A percentile compares a stretch with the other conserved stretches of the same genome.
These are phyloP conservation scores for Cystofilobasidium capitatum DNA, from an alignment of 768 basidiomycete genomes.

Conservation along the genomic window DNA sequence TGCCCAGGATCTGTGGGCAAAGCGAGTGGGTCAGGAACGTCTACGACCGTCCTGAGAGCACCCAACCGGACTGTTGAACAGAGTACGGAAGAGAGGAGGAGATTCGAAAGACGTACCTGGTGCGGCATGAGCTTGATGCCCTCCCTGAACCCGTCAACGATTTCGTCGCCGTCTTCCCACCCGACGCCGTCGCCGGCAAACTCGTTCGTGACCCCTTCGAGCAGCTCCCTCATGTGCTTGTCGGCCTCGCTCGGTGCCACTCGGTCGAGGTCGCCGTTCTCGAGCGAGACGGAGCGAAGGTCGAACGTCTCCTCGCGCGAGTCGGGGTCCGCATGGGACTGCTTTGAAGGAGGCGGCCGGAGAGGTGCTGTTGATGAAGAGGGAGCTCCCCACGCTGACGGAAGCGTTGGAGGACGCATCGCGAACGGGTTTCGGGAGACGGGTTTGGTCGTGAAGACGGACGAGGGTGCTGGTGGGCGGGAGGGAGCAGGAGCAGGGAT, in stretches of 20 bases:
- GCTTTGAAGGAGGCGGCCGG: not conserved
- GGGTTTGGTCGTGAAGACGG: too few relatives aligned
- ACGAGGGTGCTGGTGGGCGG: too few relatives aligned
- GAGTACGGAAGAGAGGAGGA: not conserved
- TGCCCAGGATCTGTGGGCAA: slow-evolving; percentile 46
- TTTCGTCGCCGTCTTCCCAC: slow-evolving; percentile 51
- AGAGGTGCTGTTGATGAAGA: not conserved
- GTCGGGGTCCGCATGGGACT: not conserved
- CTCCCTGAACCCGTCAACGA: slow-evolving; percentile 66
- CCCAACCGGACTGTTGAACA: too few relatives aligned
- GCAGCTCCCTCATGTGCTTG: slow-evolving; percentile 64
- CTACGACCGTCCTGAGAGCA: not conserved
- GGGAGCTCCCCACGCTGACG: too few relatives aligned
- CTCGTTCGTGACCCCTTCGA: slow-evolving; percentile 47
- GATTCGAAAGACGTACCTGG: slow-evolving; percentile 48
- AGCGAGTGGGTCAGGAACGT: not conserved
- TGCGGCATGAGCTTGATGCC: slow-evolving; percentile 68
- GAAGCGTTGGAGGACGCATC: too few relatives aligned
- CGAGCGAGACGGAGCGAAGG: slow-evolving; percentile 29
- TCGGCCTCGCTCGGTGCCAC: slow-evolving; percentile 53
- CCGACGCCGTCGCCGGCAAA: not conserved
- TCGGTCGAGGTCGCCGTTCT: slow-evolving; percentile 32
- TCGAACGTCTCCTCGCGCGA: not conserved
- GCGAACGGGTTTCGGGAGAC: too few relatives aligned
- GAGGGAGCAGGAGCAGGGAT: too few relatives aligned